Evolutionary conservation across 352 stramenopile genomes (phyloP).

Genomic region (Pythium dissimile): DNA sequence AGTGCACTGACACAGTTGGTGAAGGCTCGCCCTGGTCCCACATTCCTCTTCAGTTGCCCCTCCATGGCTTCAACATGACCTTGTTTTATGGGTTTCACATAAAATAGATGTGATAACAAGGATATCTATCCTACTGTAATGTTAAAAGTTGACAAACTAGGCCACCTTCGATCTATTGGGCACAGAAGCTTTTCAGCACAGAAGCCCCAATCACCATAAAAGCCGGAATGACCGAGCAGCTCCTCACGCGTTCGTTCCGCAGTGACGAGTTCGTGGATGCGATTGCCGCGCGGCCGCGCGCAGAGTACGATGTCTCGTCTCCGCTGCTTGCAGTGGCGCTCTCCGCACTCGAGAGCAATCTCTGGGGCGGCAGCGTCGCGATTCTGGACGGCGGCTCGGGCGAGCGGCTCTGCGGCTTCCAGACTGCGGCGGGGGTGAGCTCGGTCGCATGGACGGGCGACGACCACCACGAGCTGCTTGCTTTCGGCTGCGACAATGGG

Average conservation of each 20-base stretch:
- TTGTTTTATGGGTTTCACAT: not conserved
- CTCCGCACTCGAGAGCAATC: conserved; percentile 72
- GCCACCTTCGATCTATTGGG: conserved; percentile 2
- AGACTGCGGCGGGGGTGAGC: conserved; percentile 44
- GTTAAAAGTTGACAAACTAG: not conserved
- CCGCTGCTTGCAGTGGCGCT: conserved; percentile 58
- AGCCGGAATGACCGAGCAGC: not conserved
- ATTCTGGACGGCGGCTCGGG: conserved; percentile 41
- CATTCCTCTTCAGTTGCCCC: not conserved
- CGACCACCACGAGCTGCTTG: conserved; percentile 43
- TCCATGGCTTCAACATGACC: conserved; percentile 9
- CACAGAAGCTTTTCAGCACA: no score
- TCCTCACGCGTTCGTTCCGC: conserved; percentile 3
- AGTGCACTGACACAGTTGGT: no score
- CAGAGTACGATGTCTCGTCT: not conserved
- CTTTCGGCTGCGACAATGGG: conserved; percentile 67
- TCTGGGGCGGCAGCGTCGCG: conserved; percentile 60
- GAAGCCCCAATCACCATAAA: no score
- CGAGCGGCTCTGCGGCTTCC: conserved; percentile 41
- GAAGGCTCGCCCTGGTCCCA: conserved; percentile 16
- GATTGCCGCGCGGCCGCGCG: conserved; percentile 12
- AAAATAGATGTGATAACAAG: not conserved
- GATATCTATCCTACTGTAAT: not conserved
- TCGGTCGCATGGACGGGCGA: conserved; percentile 50
- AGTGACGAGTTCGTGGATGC: conserved; percentile 20